Percentiles rank a stretch among this genome's conserved stretches.
These are phyloP conservation scores for Alternaria ethzedia DNA, from an alignment of 2,329 filamentous ascomycete genomes.

Conservation along the genomic window DNA sequence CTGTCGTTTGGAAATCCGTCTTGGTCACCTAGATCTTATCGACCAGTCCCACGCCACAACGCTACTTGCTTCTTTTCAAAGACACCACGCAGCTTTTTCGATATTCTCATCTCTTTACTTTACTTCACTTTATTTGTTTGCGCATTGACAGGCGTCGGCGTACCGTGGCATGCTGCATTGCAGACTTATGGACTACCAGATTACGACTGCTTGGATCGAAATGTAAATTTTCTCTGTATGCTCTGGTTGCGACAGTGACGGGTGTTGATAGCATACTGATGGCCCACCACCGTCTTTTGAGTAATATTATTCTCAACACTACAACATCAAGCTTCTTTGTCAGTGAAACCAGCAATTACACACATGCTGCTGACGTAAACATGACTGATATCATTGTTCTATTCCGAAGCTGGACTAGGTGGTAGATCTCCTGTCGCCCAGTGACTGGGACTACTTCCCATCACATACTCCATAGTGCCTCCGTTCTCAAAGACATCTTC, in stretches of 20 bases:
- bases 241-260: background rate
- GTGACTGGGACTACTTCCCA: constrained; percentile 58
- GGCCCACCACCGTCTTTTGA: background rate
- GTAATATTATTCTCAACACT: background rate
- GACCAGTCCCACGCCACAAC: background rate
- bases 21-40: background rate
- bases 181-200: background rate
- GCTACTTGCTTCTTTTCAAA: background rate
- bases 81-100: background rate
- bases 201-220: background rate
- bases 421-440: constrained; percentile 68
- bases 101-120: background rate
- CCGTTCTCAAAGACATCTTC: constrained; percentile 66
- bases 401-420: constrained; percentile 61
- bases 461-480: constrained; percentile 67
- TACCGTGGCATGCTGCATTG: background rate
- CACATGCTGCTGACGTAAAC: background rate
- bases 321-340: background rate
- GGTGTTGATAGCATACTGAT: constrained; percentile 1
- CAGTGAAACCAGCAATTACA: too few relatives aligned
- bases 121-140: background rate
- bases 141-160: constrained; percentile 3
- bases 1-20: background rate
- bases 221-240: background rate
- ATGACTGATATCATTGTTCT: background rate